Base-by-base conservation (phyloP, 805 yeast genomes). In the Spathaspora passalidarum region DNA sequence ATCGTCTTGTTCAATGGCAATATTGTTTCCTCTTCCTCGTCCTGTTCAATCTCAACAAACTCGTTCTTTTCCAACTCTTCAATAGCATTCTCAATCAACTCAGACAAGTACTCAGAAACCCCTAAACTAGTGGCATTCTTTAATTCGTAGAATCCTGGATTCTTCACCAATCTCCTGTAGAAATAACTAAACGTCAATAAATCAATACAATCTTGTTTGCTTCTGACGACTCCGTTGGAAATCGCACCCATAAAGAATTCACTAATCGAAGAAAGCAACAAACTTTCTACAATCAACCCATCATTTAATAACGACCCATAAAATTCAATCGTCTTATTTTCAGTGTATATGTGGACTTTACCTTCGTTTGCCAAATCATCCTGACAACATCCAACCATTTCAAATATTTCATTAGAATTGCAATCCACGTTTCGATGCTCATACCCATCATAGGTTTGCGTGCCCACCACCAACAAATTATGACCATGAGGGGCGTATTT, bases 71-170 rank as follows among this genome's bases (percentile, higher is more conserved):
- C 62, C 38, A 94, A 69, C 17, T 88, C 95, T 25, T 73, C 73
- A 50, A 92, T 57, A 0, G 88, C 73, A 5, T 66, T 68, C 58
- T 94, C 98, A 10, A 92, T 85, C 10, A 89, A 59, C 40, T 90
- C 97, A 0, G 97, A 90, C 36, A 94, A 66, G 61, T 75, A 88
- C 44, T 86, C 91, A 1, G 96, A 88, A 5, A 92, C 62, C 0
- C 95, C 96, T 23, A 76, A 63, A 38, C 80, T 80, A 1, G 86
- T 68, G 2, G 75, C 70, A 49, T 84, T 87, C 35, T 70, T 71
- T 6, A 88, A 77, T n/a, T 90, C 96, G 59, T 94, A 94, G 60
- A 78, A 94, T 48, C 94, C 81, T 3, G 99, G 97, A 61, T 94
- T 94, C 29, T 79, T 74, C 46, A 81, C 85, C 17, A 94, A 61